These are phyloP conservation scores for Aspergillus aculeatus DNA, from an alignment of 2,329 filamentous ascomycete species.

Conservation along the genomic window DNA sequence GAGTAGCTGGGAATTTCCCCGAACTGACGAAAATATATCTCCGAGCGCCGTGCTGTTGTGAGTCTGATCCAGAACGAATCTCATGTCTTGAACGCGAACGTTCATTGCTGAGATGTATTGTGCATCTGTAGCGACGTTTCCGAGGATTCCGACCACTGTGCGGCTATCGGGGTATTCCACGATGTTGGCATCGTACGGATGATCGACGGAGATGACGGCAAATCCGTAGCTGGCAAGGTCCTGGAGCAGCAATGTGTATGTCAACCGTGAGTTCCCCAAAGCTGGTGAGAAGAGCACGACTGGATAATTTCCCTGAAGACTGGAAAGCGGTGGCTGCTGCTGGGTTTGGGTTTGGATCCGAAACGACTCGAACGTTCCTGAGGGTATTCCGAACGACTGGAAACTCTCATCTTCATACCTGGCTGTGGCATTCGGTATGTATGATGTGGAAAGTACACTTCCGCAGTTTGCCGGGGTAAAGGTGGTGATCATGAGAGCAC, in stretches of 20 bases:
- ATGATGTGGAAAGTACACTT: conserved; percentile 15
- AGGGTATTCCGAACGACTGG: conserved; percentile 22
- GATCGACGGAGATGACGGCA: conserved; percentile 36
- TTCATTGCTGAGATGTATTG: conserved; percentile 8
- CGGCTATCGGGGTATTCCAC: conserved; percentile 34
- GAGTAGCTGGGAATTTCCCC: background rate
- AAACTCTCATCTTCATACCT: conserved; percentile 20
- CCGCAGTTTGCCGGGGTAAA: conserved; percentile 24
- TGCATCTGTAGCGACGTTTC: conserved; percentile 11
- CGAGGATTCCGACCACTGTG: conserved; percentile 13
- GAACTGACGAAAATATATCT: background rate
- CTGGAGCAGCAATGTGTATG: conserved; percentile 32
- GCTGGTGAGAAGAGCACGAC: conserved; percentile 36
- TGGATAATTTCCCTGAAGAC: conserved; percentile 17
- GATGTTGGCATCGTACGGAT: conserved; percentile 36
- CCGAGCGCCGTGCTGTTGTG: background rate
- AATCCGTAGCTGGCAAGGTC: conserved; percentile 36
- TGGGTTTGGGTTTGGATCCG: conserved; percentile 20
- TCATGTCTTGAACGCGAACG: conserved; percentile 14
- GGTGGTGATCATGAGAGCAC: conserved; percentile 30
- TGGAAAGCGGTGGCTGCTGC: background rate
- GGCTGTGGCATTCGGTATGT: conserved; percentile 33
- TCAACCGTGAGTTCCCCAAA: conserved; percentile 26
- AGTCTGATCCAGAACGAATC: conserved; percentile 18
- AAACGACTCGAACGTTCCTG: conserved; percentile 27